A percentile compares a stretch with the other conserved stretches of the same genome.
Evolutionary conservation across 2,329 filamentous ascomycete genomes (phyloP).

Genomic region (Zalaria sp.): DNA sequence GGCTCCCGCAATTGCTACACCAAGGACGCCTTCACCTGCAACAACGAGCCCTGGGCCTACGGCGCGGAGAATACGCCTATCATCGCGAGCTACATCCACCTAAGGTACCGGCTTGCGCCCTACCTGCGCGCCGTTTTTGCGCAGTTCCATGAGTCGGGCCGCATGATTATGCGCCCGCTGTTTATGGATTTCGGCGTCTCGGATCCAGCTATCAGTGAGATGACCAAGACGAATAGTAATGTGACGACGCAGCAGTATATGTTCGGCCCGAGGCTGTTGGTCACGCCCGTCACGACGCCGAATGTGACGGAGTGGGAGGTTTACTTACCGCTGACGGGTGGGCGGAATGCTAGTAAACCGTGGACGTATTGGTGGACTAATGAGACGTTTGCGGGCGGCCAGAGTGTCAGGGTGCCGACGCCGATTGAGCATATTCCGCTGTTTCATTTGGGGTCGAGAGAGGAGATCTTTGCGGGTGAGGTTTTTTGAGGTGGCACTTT

Average conservation of each 20-base stretch:
- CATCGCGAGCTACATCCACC: conserved; percentile 15
- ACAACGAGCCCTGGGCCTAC: conserved; percentile 20
- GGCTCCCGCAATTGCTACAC: conserved; percentile 14
- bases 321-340: conserved; percentile 19
- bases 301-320: conserved; percentile 23
- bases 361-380: conserved; percentile 30
- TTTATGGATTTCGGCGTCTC: conserved; percentile 23
- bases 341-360: conserved; percentile 12
- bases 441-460: conserved; percentile 13
- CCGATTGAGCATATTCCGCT: conserved; percentile 17
- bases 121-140: conserved; percentile 20
- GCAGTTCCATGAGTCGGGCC: conserved; percentile 18
- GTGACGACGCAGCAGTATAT: conserved; percentile 25
- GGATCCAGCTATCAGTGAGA: conserved; percentile 12
- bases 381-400: conserved; percentile 23
- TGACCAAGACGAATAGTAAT: conserved; percentile 17
- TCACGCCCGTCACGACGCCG: conserved; percentile 21
- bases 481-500: conserved; percentile 9
- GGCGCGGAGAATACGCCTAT: conserved; percentile 15
- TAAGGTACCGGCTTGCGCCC: conserved; percentile 13
- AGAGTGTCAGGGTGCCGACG: conserved; percentile 14
- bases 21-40: conserved; percentile 21
- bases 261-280: conserved; percentile 23
- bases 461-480: conserved; percentile 11
- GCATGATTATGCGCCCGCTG: conserved; percentile 23